Evolutionary conservation across 192 early-diverging fungal species (phyloP).

Genomic region (Coemansia sp.): DNA sequence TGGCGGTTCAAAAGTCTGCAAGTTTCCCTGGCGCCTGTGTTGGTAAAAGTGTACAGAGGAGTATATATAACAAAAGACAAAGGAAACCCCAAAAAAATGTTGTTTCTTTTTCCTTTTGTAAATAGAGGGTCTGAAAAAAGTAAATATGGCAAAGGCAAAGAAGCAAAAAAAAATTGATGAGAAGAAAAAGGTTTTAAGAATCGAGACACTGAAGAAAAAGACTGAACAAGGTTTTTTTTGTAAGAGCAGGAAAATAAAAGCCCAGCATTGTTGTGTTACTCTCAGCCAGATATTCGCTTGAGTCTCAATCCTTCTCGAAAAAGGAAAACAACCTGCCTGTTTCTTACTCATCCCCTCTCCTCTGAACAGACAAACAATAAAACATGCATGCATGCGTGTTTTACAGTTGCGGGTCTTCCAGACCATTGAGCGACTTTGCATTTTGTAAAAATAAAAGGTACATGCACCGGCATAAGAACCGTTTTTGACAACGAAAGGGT

Average conservation of each 20-base stretch:
- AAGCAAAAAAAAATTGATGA: neutral
- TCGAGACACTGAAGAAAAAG: neutral
- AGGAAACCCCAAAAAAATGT: neutral
- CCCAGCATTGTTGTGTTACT: neutral
- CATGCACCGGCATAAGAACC: neutral
- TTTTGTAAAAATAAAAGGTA: neutral
- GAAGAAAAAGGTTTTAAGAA: neutral
- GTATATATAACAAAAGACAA: neutral
- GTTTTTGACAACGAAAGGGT: neutral
- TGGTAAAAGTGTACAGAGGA: neutral
- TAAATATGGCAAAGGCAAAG: slow-evolving; percentile 7
- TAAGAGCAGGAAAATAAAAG: neutral
- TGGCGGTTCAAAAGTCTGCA: neutral
- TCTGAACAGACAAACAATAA: neutral
- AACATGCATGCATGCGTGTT: neutral
- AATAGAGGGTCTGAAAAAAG: slow-evolving; percentile 3
- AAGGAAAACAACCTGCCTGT: neutral
- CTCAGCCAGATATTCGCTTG: neutral
- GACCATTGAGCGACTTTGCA: neutral
- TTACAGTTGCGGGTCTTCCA: neutral
- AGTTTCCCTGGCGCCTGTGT: neutral
- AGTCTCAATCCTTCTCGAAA: neutral
- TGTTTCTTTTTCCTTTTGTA: neutral
- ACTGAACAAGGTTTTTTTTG: neutral
- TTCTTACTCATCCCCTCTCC: neutral